Base-by-base conservation (phyloP, 2,329 filamentous ascomycete genomes). In the Chaetoscypha palmicola region DNA sequence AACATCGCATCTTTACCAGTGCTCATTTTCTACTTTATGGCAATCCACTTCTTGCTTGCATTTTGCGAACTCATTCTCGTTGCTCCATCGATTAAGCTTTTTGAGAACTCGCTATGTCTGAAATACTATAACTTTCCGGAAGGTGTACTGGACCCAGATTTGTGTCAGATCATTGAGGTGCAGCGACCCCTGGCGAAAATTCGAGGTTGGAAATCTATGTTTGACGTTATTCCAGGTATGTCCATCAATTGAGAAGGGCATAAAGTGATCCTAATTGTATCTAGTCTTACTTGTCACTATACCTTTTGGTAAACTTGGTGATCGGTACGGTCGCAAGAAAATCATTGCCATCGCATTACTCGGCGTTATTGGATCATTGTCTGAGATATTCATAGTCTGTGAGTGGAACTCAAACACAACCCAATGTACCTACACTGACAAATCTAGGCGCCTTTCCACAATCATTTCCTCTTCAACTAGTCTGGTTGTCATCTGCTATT, bases 21-120 rank as follows among this genome's bases (percentile, higher is more conserved):
- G 10, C 34, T 53, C 33, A 45, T 58, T 14, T 22, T 57, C 8
- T 59, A 56, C 17, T 59, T 60, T 45, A 60, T 60, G 56, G 44
- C 50, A 7, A 49, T 62, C n/a, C 57, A 61, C 46, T 62, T 61
- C 33, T 43, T 59, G 12, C 46, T 62, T 28, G 56, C 53, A 5
- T 59, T 62, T 26, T 49, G 51, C 32, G 57, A 61, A 38, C 58
- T 59, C 12, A 51, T 62, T 1, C 35, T 60, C 1, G 53, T 62
- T 34, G 58, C 55, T 12, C 59, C 58, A 12, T 31, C 58, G 8
- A 53, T 60, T 10, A 56, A 50, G 22, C 49, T 62, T 3, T 60
- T 58, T 33, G 58, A 62, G 45, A 51, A 54, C 19, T 59, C 57
- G 0, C 23, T 61, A 2, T 62, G 59, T 47, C 38, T 53, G 5